Evolutionary conservation across 805 yeast species (phyloP), one percentile per base, ranked within the genome.

Genomic region (Candida koratica): DNA sequence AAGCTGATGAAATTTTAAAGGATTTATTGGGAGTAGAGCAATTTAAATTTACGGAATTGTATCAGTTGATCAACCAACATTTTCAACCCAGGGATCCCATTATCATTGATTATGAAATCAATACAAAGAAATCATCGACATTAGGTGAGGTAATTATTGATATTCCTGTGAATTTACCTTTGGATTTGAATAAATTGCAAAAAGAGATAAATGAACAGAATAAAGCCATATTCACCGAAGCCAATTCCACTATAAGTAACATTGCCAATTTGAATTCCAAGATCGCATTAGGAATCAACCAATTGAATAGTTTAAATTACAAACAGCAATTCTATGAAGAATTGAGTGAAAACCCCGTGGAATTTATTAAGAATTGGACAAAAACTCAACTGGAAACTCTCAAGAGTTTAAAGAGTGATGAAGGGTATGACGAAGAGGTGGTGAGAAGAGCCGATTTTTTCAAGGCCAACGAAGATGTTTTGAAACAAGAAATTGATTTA

Each of bases 31-130:
- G 65, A 34, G 65, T 66, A 14, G 73, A 74, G 34, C 70, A 74
- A 34, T 71, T 86, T 47, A 71, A 78, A 39, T 78, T 87, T 53
- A 75, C 84, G 22, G 86, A 83, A 46, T 70, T 93, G 36, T 72
- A 84, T 51, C 87, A 84, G 48, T 60, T 77, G 25, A 62, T 84
- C 19, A 71, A 77, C 13, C 79, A 77, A 5, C 80, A 76, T 44
- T 85, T 89, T 52, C 62, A 84, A 40, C 96, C 96, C 12, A 66
- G 85, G 10, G 82, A 81, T 41, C 97, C 98, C 16, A 77, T 93
- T 23, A 73, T 71, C 25, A 49, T 93, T 13, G 82, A 81, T 42
- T 89, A 87, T 59, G 77, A 76, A 32, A 73, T 93, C 23, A 74
- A 79, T 51, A 89, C 94, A 1, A 83, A 83, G 39, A 76, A 73